Evolutionary conservation across 192 early-diverging fungal genomes (phyloP).

Genomic region (Funneliformis mosseae): DNA sequence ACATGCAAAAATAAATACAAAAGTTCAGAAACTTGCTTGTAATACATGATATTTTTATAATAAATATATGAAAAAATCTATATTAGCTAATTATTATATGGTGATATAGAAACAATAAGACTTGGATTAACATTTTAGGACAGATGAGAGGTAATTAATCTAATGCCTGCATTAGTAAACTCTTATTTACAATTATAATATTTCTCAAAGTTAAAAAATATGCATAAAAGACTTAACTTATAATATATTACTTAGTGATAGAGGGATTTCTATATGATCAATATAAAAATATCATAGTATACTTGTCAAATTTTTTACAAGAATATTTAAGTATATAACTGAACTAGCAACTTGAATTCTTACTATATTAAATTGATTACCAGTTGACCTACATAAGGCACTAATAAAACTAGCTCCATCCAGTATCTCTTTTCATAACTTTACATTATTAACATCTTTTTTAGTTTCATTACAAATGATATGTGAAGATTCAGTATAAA

Average conservation of each 20-base stretch:
- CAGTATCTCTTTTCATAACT: conserved; percentile 27
- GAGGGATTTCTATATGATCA: not conserved
- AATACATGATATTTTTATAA: no score
- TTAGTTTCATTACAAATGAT: no score
- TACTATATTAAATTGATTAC: conserved; percentile 30
- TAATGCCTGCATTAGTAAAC: conserved; percentile 2
- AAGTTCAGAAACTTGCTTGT: no score
- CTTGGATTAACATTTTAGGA: no score
- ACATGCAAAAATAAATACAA: no score
- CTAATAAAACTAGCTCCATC: conserved; percentile 25
- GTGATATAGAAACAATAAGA: no score
- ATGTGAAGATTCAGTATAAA: no score
- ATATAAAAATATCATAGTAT: conserved; percentile 21
- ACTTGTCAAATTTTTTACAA: not conserved
- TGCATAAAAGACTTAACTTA: not conserved
- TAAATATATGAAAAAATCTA: no score
- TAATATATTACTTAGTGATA: not conserved
- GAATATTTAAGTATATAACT: conserved; percentile 22
- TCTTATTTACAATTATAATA: conserved; percentile 4
- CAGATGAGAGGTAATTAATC: no score
- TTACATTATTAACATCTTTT: conserved; percentile 26
- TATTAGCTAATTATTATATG: no score
- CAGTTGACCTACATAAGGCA: conserved; percentile 19
- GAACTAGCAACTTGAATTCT: conserved; percentile 25
- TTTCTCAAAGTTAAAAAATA: conserved; percentile 8